These are phyloP conservation scores for Globisporangium abappressorium DNA, from an alignment of 352 stramenopile species.

Conservation along the genomic window DNA sequence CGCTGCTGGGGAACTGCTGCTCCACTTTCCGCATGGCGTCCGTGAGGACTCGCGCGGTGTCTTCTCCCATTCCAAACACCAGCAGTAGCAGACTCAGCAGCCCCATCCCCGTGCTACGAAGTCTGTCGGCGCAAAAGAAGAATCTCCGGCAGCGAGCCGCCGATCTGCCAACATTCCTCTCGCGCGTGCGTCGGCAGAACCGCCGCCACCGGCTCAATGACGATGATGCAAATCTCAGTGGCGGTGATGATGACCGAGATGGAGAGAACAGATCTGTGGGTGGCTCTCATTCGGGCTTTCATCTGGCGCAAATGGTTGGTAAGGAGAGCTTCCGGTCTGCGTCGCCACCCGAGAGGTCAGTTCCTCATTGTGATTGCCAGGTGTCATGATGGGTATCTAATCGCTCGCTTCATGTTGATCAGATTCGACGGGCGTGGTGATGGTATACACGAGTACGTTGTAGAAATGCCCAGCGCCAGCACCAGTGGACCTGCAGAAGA, in stretches of 20 bases:
- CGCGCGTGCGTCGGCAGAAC: constrained; percentile 20
- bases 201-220: constrained; percentile 28
- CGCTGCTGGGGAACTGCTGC: constrained; percentile 23
- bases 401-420: background rate
- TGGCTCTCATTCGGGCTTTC: background rate
- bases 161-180: constrained; percentile 22
- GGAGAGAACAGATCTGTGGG: background rate
- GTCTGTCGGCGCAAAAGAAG: constrained; percentile 1
- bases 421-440: constrained; percentile 10
- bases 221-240: constrained; percentile 14
- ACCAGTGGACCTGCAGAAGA: constrained; percentile 7
- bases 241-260: background rate
- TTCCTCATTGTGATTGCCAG: background rate
- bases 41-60: background rate
- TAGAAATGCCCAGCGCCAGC: constrained; percentile 9
- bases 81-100: background rate
- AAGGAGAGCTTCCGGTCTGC: constrained; percentile 13
- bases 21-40: background rate
- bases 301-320: constrained; percentile 13
- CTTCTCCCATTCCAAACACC: background rate
- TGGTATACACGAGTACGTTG: constrained; percentile 10
- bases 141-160: constrained; percentile 4
- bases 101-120: constrained; percentile 10
- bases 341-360: constrained; percentile 17
- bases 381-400: background rate